These are phyloP conservation scores for Apiospora marii DNA, from an alignment of 2,329 filamentous ascomycete species.

Conservation along the genomic window DNA sequence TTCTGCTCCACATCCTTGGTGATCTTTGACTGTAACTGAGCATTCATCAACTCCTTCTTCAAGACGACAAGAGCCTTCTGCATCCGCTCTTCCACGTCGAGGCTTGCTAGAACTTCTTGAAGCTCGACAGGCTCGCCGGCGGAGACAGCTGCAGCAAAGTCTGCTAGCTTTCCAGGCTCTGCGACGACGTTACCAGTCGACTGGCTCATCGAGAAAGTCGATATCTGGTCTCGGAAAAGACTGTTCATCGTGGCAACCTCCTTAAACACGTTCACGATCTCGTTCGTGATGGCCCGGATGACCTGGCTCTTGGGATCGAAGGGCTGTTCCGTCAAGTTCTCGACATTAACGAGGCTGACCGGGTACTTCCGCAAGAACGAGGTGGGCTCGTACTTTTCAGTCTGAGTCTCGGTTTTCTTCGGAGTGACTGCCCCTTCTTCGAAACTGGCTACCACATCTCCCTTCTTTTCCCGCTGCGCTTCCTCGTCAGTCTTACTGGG, in stretches of 20 bases:
- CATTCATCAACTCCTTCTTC: conserved; percentile 99
- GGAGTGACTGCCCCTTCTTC: conserved; percentile 79
- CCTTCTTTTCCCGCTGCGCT: conserved; percentile 72
- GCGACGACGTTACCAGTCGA: conserved; percentile 94
- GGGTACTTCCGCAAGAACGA: conserved; percentile 91
- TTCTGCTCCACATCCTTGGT: conserved; percentile 97
- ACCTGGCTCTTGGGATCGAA: conserved; percentile 90
- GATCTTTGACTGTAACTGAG: conserved; percentile 95
- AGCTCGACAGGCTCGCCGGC: conserved; percentile 90
- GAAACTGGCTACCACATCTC: conserved; percentile 96
- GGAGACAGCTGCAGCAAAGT: conserved; percentile 97
- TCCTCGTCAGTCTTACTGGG: conserved; percentile 62
- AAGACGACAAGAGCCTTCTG: conserved; percentile 90
- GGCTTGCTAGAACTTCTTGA: conserved; percentile 86
- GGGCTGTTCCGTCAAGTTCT: conserved; percentile 88
- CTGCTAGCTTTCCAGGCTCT: conserved; percentile 92
- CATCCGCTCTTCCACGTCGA: conserved; percentile 92
- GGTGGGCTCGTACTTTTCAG: conserved; percentile 80
- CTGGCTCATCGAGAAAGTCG: conserved; percentile 94
- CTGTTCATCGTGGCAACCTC: conserved; percentile 94
- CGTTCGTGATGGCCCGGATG: conserved; percentile 91
- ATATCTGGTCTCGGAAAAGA: conserved; percentile 96
- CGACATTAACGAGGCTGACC: conserved; percentile 93
- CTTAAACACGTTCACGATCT: conserved; percentile 99
- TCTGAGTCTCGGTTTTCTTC: conserved; percentile 54